A percentile compares a stretch with the other conserved stretches of the same genome.
phyloP scores from a whole-genome alignment of 345 rosid species.

The Eucalyptus sp. region DNA sequence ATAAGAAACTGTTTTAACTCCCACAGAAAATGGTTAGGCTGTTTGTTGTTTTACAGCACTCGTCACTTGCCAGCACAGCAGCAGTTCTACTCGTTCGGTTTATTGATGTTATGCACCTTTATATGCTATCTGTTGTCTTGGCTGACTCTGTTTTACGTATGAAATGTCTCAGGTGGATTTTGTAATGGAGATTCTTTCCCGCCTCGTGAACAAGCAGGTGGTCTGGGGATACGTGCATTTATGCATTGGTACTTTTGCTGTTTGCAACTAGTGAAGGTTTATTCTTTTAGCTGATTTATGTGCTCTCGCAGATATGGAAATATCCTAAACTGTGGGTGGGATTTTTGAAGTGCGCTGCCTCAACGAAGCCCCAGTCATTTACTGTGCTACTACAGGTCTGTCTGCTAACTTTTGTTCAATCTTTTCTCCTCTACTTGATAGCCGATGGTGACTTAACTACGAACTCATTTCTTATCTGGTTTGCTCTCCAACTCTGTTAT shows the following conservation, averaged over 20 bases:
- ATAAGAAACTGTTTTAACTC: background rate
- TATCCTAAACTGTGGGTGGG: slow-evolving; percentile 98
- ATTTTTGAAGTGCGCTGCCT: slow-evolving; percentile 78
- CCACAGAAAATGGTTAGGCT: background rate
- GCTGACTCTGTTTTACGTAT: background rate
- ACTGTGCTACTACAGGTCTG: slow-evolving; percentile 85
- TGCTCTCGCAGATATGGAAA: slow-evolving; percentile 80
- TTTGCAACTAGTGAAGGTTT: background rate
- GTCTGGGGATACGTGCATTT: background rate
- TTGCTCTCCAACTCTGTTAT: background rate
- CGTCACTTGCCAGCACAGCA: background rate
- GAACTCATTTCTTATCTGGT: background rate
- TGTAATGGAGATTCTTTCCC: slow-evolving; percentile 91
- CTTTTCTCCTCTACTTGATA: background rate
- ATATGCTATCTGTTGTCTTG: background rate
- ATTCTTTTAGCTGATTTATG: background rate
- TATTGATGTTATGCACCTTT: background rate
- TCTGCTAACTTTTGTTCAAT: background rate
- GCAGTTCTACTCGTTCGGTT: background rate
- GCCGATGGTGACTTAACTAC: background rate
- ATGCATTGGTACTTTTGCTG: background rate
- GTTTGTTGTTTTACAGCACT: background rate
- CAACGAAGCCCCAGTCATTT: slow-evolving; percentile 87
- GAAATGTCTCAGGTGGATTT: slow-evolving; percentile 60
- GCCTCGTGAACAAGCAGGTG: slow-evolving; percentile 95